Evolutionary conservation across 1,284 basidiomycete species (phyloP), one percentile per base, ranked within the genome.

Genomic region (Anthracocystis panici-leucophaei): DNA sequence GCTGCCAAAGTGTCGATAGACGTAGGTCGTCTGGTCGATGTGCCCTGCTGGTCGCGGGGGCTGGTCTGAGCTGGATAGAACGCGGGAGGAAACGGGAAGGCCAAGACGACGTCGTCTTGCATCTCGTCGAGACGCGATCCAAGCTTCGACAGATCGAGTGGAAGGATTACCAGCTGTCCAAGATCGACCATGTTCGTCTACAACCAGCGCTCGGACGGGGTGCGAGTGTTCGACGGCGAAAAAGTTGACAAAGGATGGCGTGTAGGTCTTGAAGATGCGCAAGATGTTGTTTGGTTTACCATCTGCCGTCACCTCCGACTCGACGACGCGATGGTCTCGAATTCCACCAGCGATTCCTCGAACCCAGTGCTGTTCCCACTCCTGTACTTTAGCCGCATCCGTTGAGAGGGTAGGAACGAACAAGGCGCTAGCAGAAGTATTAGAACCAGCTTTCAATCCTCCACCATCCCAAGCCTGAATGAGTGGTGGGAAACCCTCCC

Each of bases 291-390:
- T 65, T 40, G 57, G 31, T 18, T 14, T 31, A 9, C 57, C 68
- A 23, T 62, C 65, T 2, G 57, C 11, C 0, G 56, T 57, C 14
- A 29, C 59, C 9, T 45, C 21, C 0, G 8, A 45, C 2, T 56
- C 20, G 11, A 58, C 21, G 21, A 75, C 40, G 27, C 53, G 55
- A 38, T 74, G 70, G 9, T 73, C 59, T 4, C 62, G 64, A 25
- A 79, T 64, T 2, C 72, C 62, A 5, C 61, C 63, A 0, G 41
- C 33, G 25, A 78, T 64, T 12, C 74, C 67, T 5, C 75, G 65
- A 48, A 79, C 77, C 77, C 77, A 79, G 40, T 79, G 77, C 60
- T 79, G 77, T 49, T 77, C 75, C 70, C 75, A 75, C 51, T 79
- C 77, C 31, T 57, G 55, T 25, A 79, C 58, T n/a, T 59, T 59